Evolutionary conservation across 371 early-diverging fungal genomes (phyloP).

Genomic region (Mortierella sp.): DNA sequence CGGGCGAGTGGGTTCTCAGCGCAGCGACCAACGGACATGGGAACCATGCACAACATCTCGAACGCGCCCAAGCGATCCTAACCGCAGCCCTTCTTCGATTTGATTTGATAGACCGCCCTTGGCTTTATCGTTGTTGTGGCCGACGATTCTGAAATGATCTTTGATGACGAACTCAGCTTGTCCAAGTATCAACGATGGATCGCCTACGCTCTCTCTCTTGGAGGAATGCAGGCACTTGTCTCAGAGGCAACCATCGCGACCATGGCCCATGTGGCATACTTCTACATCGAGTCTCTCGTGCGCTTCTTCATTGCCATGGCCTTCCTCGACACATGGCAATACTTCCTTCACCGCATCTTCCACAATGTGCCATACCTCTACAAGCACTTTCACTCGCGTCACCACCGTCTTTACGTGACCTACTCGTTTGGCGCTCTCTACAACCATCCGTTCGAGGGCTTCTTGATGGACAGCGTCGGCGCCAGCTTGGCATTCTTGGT

Average conservation of each 20-base stretch:
- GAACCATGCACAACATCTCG: background rate
- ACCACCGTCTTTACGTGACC: constrained; percentile 80
- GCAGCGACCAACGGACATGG: too few relatives aligned
- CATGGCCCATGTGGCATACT: constrained; percentile 49
- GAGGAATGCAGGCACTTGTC: constrained; percentile 24
- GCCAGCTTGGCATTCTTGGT: constrained; percentile 72
- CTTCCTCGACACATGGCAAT: constrained; percentile 74
- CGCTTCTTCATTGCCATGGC: constrained; percentile 58
- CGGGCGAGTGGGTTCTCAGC: too few relatives aligned
- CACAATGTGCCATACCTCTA: constrained; percentile 78
- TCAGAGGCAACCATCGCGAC: constrained; percentile 26
- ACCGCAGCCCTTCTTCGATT: background rate
- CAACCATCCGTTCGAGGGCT: constrained; percentile 84
- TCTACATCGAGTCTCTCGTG: constrained; percentile 48
- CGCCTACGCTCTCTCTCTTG: constrained; percentile 9
- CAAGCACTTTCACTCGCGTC: constrained; percentile 79
- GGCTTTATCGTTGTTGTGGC: constrained; percentile 55
- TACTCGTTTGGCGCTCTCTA: constrained; percentile 86
- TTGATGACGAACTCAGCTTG: constrained; percentile 57
- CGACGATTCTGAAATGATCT: constrained; percentile 57
- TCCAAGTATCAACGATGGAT: constrained; percentile 57
- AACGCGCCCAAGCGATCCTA: background rate
- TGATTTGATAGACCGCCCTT: constrained; percentile 42
- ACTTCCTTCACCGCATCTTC: constrained; percentile 81
- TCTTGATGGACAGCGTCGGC: constrained; percentile 79